A percentile compares a stretch with the other conserved stretches of the same genome.
These are phyloP conservation scores for Coniochaeta sp. DNA, from an alignment of 2,329 filamentous ascomycete species.

Conservation along the genomic window DNA sequence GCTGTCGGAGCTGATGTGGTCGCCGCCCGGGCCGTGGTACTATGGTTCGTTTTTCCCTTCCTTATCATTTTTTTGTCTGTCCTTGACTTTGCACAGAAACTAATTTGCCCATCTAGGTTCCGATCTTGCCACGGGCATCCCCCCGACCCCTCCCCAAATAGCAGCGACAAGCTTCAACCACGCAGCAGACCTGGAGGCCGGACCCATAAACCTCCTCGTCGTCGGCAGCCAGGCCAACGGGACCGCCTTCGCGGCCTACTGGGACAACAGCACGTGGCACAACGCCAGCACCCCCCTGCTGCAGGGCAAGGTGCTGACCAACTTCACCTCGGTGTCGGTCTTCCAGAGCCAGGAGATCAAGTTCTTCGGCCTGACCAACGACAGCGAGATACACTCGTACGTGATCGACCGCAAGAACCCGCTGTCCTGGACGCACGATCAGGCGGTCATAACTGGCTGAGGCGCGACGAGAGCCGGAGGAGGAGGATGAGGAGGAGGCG, in stretches of 20 bases:
- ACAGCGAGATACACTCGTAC: slow-evolving; percentile 4
- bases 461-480: too few species aligned
- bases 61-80: too few species aligned
- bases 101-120: background rate
- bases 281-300: background rate
- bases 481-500: background rate
- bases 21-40: background rate
- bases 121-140: background rate
- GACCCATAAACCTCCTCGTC: background rate
- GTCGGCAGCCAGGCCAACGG: background rate
- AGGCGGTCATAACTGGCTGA: background rate
- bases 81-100: too few species aligned
- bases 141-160: background rate
- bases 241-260: slow-evolving; percentile 1
- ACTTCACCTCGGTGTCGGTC: background rate
- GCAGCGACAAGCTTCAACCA: background rate
- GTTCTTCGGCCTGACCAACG: slow-evolving; percentile 4
- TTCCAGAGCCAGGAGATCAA: background rate
- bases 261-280: slow-evolving; percentile 2
- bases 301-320: slow-evolving; percentile 1
- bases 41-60: background rate
- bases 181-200: background rate
- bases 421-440: background rate
- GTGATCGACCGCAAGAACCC: slow-evolving; percentile 1
- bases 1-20: background rate